Conservation (phyloP, 345 rosid species). For the Eutrema heterophyllum region DNA sequence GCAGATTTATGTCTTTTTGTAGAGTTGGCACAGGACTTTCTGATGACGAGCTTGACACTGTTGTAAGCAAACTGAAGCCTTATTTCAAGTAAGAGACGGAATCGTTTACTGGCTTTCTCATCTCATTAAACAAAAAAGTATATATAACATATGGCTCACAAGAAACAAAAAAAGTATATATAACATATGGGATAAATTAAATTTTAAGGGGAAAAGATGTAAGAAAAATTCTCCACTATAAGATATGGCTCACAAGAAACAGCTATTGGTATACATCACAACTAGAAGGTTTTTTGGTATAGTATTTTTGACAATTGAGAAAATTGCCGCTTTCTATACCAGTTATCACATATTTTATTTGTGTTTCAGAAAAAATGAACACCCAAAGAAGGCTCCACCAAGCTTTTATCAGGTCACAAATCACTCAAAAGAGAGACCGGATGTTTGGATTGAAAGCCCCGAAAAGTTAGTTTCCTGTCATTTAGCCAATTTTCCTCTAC, state of each 20-base stretch:
- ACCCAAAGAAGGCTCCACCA: conserved; percentile 79
- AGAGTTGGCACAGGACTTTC: conserved; percentile 96
- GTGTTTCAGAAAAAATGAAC: conserved; percentile 62
- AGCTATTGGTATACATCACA: neutral
- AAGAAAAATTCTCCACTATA: neutral
- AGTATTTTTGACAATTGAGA: neutral
- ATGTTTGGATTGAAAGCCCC: conserved; percentile 97
- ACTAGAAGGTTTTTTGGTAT: neutral
- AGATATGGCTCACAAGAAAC: neutral
- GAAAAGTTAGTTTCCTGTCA: conserved; percentile 59
- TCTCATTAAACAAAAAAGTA: neutral
- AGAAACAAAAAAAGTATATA: neutral
- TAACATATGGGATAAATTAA: neutral
- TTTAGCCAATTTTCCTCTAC: neutral
- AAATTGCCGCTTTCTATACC: neutral
- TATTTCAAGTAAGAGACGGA: conserved; percentile 58
- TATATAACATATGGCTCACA: neutral
- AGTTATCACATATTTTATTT: neutral
- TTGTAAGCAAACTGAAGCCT: conserved; percentile 85
- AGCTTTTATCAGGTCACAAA: conserved; percentile 85
- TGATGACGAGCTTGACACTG: conserved; percentile 75
- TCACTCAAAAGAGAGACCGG: conserved; percentile 91
- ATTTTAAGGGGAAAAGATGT: too few species aligned
- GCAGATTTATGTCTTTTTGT: conserved; percentile 91
- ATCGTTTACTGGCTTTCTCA: neutral